Base-by-base conservation (phyloP, 2,329 filamentous ascomycete species). In the Byssothecium circinans region DNA sequence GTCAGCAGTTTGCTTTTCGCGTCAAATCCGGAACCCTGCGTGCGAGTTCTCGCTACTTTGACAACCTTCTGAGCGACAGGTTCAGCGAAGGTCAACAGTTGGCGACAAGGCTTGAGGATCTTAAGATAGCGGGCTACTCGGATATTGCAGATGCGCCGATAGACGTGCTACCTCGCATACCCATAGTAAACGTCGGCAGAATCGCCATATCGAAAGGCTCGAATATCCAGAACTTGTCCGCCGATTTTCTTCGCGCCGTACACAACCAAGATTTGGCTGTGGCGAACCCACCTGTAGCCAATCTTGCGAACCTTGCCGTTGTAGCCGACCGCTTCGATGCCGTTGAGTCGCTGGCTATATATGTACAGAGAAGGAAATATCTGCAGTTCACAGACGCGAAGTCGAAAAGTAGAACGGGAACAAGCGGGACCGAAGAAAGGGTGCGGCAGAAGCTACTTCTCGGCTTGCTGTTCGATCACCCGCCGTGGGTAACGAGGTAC, bases 281-380 rank as follows among this genome's bases (percentile, higher is more conserved):
- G 4, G 42, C 67, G 2, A 68, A 63, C 1, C 74, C 79, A 17
- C 80, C 79, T 14, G 78, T 88, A 54, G 71, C 80, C 6, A 86
- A 86, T 54, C 75, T 88, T 10, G 81, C 84, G 12, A 86, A 85
- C 1, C 73, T 91, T 33, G 83, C 85, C 33, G 79, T 89, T 42
- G 79, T 89, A 46, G 86, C 87, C 8, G 88, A 91, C 67, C 81
- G 86, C 36, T 91, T 89, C 68, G 85, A 87, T 70, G 86, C 85
- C 50, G 70, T 83, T 2, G 66, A 75, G 2, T 65, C 75, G 10
- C 76, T 89, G 1, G 75, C 80, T 8, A 74, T 73, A 38, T 81
- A 82, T 53, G 67, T 86, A 15, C 76, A 75, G 39, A 66, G 65
- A 42, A 75, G 70, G 58, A 76, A 74, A 55, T 67, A 72, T 22